Percentiles rank a stretch among this genome's conserved stretches.
Conservation (phyloP, 1,284 basidiomycete species). For the Ustilago crameri region DNA sequence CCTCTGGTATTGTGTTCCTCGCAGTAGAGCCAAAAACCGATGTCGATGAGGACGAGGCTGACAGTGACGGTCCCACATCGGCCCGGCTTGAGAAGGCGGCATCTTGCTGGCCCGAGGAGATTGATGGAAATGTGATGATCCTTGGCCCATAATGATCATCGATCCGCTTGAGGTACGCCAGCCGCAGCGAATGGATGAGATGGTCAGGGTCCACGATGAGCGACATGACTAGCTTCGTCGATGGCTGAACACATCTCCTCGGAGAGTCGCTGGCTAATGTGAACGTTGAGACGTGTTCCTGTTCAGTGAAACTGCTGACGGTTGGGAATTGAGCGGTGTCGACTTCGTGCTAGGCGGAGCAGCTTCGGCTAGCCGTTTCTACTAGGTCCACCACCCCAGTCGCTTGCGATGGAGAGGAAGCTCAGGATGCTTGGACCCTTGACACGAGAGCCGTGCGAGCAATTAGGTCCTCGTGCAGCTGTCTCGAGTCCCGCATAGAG, state of each 20-base stretch:
- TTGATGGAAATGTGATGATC: conserved; percentile 53
- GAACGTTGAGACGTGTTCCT: background rate
- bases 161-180: conserved; percentile 58
- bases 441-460: conserved; percentile 19
- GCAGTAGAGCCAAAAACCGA: conserved; percentile 24
- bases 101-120: conserved; percentile 9
- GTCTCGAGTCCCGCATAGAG: background rate
- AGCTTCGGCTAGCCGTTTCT: too few relatives aligned
- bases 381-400: background rate
- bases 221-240: conserved; percentile 27
- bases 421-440: conserved; percentile 28
- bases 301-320: too few relatives aligned
- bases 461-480: background rate
- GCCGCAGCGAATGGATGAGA: conserved; percentile 55
- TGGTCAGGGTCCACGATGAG: conserved; percentile 53
- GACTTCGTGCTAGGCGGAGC: too few relatives aligned
- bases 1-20: conserved; percentile 4
- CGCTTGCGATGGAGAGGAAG: background rate
- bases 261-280: background rate
- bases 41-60: conserved; percentile 23
- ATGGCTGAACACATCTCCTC: background rate
- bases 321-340: too few relatives aligned
- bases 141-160: conserved; percentile 58
- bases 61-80: conserved; percentile 3
- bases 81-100: background rate